phyloP scores from a whole-genome alignment of 371 early-diverging fungal species.

The Mucor plumbeus region DNA sequence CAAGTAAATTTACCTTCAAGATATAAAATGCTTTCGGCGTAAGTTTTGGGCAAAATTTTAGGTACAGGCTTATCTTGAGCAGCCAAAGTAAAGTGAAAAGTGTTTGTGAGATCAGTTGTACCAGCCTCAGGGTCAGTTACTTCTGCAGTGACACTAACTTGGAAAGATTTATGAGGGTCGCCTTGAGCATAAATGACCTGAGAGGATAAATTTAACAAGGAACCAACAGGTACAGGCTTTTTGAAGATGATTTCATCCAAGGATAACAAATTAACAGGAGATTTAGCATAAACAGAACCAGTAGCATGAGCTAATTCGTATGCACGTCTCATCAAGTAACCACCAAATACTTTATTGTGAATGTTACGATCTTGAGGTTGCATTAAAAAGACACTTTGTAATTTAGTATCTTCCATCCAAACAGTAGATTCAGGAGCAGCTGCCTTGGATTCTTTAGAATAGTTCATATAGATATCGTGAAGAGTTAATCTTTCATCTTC shows the following conservation, averaged over 20 bases:
- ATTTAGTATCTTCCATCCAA: slow-evolving; percentile 82
- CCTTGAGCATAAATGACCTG: slow-evolving; percentile 75
- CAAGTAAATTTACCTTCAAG: slow-evolving; percentile 61
- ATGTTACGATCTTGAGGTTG: slow-evolving; percentile 90
- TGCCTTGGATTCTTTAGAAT: slow-evolving; percentile 45
- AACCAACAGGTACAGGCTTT: slow-evolving; percentile 91
- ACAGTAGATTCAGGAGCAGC: slow-evolving; percentile 9
- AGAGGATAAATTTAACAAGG: slow-evolving; percentile 73
- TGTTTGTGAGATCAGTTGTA: slow-evolving; percentile 73
- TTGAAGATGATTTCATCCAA: slow-evolving; percentile 90
- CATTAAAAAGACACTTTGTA: slow-evolving; percentile 74
- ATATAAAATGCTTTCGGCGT: slow-evolving; percentile 78
- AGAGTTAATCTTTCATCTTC: slow-evolving; percentile 82
- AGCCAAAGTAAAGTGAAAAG: slow-evolving; percentile 85
- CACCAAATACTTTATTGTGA: slow-evolving; percentile 93
- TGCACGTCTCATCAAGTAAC: slow-evolving; percentile 75
- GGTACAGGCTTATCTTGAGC: slow-evolving; percentile 28
- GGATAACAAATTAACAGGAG: slow-evolving; percentile 63
- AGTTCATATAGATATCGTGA: slow-evolving; percentile 81
- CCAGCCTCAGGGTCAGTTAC: slow-evolving; percentile 72
- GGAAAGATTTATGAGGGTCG: slow-evolving; percentile 62
- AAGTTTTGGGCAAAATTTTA: slow-evolving; percentile 70
- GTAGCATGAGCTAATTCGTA: slow-evolving; percentile 82
- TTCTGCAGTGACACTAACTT: slow-evolving; percentile 79
- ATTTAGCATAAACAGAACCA: slow-evolving; percentile 66